Evolutionary conservation across 2,329 filamentous ascomycete genomes (phyloP).

Genomic region (Rasamsonia emersonii): DNA sequence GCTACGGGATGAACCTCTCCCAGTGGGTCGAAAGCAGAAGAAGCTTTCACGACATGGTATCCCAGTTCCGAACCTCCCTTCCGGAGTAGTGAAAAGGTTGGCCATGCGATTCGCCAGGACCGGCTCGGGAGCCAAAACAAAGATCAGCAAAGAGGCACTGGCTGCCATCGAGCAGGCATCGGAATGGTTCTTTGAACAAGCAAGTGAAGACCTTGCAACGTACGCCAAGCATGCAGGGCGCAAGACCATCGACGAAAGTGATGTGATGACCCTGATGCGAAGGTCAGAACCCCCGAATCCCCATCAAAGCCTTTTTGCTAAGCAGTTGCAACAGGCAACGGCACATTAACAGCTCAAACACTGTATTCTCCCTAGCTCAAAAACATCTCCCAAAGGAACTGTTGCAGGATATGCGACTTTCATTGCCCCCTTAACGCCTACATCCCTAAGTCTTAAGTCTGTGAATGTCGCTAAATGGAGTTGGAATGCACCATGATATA

Average conservation of each 20-base stretch:
- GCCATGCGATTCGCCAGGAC: slow-evolving; percentile 60
- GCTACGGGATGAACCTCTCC: slow-evolving; percentile 22
- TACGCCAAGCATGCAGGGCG: slow-evolving; percentile 76
- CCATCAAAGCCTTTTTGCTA: slow-evolving; percentile 21
- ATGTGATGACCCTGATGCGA: slow-evolving; percentile 73
- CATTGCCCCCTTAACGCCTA: slow-evolving; percentile 27
- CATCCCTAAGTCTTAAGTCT: too few species aligned
- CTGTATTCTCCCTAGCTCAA: slow-evolving; percentile 76
- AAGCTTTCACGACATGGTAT: slow-evolving; percentile 62
- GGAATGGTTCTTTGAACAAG: slow-evolving; percentile 88
- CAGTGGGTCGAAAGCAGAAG: slow-evolving; percentile 39
- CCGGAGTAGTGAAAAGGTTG: slow-evolving; percentile 59
- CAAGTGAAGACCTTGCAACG: slow-evolving; percentile 67
- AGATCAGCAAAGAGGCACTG: slow-evolving; percentile 65
- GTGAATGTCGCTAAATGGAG: too few species aligned
- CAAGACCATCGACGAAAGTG: slow-evolving; percentile 77
- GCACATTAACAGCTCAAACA: slow-evolving; percentile 61
- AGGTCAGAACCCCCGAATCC: slow-evolving; percentile 49
- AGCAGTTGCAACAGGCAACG: slow-evolving; percentile 57
- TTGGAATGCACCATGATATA: slow-evolving; percentile 34
- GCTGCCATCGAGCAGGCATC: slow-evolving; percentile 69
- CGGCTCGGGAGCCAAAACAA: slow-evolving; percentile 56
- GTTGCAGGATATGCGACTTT: slow-evolving; percentile 60
- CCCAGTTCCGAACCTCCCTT: slow-evolving; percentile 66
- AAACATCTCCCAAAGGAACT: slow-evolving; percentile 74